Conservation (phyloP, 768 basidiomycete genomes). For the Boletus sensibilis region DNA sequence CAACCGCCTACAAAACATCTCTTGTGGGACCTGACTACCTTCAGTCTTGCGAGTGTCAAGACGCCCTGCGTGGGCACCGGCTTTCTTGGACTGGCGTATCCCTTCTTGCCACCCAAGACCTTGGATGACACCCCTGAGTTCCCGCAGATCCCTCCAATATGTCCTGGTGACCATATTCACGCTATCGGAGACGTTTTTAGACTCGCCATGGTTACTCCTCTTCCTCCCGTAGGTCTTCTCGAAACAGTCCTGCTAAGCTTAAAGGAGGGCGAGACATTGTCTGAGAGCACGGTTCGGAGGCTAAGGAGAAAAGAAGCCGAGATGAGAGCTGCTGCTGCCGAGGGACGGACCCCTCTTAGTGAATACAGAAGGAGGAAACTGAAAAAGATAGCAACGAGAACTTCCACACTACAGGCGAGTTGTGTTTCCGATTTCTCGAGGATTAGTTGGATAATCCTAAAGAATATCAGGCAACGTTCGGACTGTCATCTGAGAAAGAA, state of each 20-base stretch:
- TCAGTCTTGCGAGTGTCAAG: conserved; percentile 28
- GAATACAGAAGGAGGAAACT: conserved; percentile 24
- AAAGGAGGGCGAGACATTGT: conserved; percentile 24
- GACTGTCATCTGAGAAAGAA: background rate
- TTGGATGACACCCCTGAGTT: conserved; percentile 24
- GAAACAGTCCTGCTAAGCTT: conserved; percentile 22
- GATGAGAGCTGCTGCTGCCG: conserved; percentile 17
- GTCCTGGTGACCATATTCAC: conserved; percentile 1
- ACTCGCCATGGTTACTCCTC: conserved; percentile 21
- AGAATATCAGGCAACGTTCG: background rate
- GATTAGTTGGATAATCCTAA: background rate
- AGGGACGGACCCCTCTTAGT: conserved; percentile 23
- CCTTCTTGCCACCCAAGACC: background rate
- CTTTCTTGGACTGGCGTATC: conserved; percentile 22
- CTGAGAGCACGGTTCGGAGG: conserved; percentile 27
- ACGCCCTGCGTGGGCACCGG: conserved; percentile 18
- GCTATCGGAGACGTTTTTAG: conserved; percentile 9
- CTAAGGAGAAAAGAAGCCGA: conserved; percentile 26
- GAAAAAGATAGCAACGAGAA: conserved; percentile 11
- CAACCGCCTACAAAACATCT: conserved; percentile 22
- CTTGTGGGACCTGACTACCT: conserved; percentile 19
- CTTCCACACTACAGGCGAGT: conserved; percentile 13
- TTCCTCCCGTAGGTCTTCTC: conserved; percentile 20
- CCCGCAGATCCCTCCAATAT: conserved; percentile 18
- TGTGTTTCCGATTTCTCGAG: background rate